Percentiles rank a stretch among this genome's conserved stretches.
These are phyloP conservation scores for Perkinsus olseni DNA, from an alignment of 169 alveolate genomes.

Conservation along the genomic window DNA sequence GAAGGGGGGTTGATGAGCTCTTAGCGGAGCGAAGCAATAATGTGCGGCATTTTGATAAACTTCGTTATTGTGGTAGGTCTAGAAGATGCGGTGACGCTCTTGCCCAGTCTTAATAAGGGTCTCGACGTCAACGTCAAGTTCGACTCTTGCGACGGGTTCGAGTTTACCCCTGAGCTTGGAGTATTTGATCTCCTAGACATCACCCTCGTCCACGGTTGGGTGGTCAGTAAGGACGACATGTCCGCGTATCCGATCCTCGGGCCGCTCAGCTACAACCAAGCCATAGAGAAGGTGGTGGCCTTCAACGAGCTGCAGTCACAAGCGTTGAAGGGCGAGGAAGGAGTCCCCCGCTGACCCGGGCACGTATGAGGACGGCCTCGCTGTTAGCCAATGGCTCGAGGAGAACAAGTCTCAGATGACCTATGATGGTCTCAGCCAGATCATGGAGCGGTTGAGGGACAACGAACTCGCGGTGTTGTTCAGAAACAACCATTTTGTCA, in stretches of 20 bases:
- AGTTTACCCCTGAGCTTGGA: conserved; percentile 36
- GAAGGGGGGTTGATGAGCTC: no score
- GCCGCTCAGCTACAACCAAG: background rate
- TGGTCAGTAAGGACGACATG: conserved; percentile 29
- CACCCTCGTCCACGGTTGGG: conserved; percentile 42
- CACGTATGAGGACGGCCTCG: background rate
- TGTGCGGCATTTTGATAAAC: no score
- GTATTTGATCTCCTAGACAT: conserved; percentile 37
- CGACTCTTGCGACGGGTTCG: conserved; percentile 31
- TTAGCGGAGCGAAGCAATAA: no score
- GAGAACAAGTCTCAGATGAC: background rate
- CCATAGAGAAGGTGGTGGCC: background rate
- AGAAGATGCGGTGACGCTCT: conserved; percentile 31
- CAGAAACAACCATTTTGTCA: background rate
- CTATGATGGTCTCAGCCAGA: background rate
- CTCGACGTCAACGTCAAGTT: conserved; percentile 39
- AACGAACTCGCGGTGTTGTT: background rate
- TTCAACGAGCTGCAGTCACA: background rate
- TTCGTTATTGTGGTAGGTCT: conserved; percentile 4
- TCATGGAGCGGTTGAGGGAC: background rate
- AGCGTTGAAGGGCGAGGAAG: background rate
- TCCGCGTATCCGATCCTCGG: conserved; percentile 18
- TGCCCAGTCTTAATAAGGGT: conserved; percentile 39
- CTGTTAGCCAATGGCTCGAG: background rate
- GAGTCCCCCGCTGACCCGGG: background rate